Evolutionary conservation across 345 rosid genomes (phyloP).

Genomic region (Carallia pectinifolia): DNA sequence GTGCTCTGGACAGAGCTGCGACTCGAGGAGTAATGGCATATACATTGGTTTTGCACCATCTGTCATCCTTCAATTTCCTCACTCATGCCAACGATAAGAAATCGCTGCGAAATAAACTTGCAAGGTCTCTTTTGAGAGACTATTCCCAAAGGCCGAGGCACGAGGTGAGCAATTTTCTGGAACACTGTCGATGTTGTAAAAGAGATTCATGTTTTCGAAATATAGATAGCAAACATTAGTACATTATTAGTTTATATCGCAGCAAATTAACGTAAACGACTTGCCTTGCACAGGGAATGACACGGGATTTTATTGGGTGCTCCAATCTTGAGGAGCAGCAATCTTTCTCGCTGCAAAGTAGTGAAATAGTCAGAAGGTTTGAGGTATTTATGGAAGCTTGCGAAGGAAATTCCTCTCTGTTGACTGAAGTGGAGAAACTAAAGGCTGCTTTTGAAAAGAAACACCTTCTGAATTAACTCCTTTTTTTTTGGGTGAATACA

Average conservation of each 20-base stretch:
- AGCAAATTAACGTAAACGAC: background rate
- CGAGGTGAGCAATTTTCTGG: slow-evolving; percentile 48
- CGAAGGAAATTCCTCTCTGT: slow-evolving; percentile 54
- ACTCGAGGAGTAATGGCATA: slow-evolving; percentile 59
- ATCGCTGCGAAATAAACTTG: slow-evolving; percentile 53
- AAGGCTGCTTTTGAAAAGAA: slow-evolving; percentile 22
- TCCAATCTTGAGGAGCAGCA: slow-evolving; percentile 30
- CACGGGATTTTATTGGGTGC: slow-evolving; percentile 56
- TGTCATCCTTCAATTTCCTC: slow-evolving; percentile 57
- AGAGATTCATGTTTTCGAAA: background rate
- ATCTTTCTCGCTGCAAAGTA: slow-evolving; percentile 8
- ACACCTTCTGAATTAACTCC: background rate
- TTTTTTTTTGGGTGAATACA: too few species aligned
- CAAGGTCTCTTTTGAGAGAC: slow-evolving; percentile 64
- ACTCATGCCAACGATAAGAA: slow-evolving; percentile 25
- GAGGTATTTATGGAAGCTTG: slow-evolving; percentile 57
- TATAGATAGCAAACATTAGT: background rate
- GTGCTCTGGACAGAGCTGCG: slow-evolving; percentile 74
- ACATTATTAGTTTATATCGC: too few species aligned
- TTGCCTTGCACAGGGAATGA: slow-evolving; percentile 52
- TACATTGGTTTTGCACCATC: slow-evolving; percentile 59
- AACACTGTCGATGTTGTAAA: background rate
- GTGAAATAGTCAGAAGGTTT: slow-evolving; percentile 35
- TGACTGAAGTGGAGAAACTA: slow-evolving; percentile 59
- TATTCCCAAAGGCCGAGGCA: slow-evolving; percentile 54